Evolutionary conservation across 768 basidiomycete species (phyloP).

Genomic region (Amanita inopinata): DNA sequence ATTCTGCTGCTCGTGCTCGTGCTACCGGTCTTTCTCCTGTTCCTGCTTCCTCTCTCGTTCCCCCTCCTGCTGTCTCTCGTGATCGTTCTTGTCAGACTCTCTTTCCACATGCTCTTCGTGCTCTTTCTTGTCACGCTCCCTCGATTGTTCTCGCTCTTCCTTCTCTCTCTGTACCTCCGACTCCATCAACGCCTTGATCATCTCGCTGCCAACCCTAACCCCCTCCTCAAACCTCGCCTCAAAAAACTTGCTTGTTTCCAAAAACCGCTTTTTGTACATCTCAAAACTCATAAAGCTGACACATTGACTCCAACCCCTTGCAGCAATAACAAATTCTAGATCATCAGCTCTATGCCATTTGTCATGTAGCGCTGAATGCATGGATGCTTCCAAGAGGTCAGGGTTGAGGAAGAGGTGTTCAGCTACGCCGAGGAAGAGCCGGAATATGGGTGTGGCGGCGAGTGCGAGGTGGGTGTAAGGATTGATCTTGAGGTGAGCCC

Average conservation of each 20-base stretch:
- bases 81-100: too few relatives aligned
- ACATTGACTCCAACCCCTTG: slow-evolving; percentile 93
- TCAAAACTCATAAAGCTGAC: slow-evolving; percentile 90
- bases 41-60: too few relatives aligned
- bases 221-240: slow-evolving; percentile 83
- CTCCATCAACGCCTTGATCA: slow-evolving; percentile 83
- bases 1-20: too few relatives aligned
- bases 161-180: slow-evolving; percentile 35
- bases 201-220: slow-evolving; percentile 69
- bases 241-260: slow-evolving; percentile 75
- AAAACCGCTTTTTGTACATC: slow-evolving; percentile 73
- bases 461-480: slow-evolving; percentile 88
- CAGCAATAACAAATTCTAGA: slow-evolving; percentile 88
- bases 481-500: slow-evolving; percentile 79
- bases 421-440: slow-evolving; percentile 94
- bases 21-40: too few relatives aligned
- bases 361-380: slow-evolving; percentile 68
- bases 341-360: slow-evolving; percentile 81
- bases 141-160: slow-evolving; percentile 9
- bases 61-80: too few relatives aligned
- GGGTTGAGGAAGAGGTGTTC: slow-evolving; percentile 85
- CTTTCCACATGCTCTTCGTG: too few relatives aligned
- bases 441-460: slow-evolving; percentile 93
- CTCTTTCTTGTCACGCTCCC: too few relatives aligned
- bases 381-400: slow-evolving; percentile 51